Conservation (phyloP, 768 basidiomycete genomes). For the Xanthoconium purpureum region DNA sequence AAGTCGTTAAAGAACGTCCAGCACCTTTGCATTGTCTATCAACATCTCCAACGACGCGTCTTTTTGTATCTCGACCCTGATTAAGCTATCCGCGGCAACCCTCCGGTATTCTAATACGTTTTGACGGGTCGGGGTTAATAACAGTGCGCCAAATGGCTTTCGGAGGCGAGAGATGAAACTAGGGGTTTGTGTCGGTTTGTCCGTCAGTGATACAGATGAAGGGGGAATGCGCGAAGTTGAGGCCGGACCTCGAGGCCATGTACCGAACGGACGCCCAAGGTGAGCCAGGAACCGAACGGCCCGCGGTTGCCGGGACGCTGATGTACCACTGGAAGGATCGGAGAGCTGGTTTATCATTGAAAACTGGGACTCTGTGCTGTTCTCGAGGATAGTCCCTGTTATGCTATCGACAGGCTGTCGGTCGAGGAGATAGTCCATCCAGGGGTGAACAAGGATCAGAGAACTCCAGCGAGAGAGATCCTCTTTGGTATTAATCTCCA, state of each 20-base stretch:
- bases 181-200: not conserved
- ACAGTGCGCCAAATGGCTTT: not conserved
- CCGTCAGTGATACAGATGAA: not conserved
- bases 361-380: not conserved
- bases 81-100: conserved; percentile 5
- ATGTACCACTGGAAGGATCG: not conserved
- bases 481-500: not conserved
- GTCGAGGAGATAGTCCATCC: not conserved
- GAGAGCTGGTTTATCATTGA: not conserved
- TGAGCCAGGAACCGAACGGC: not conserved
- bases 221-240: not conserved
- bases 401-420: not conserved
- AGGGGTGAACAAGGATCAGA: not conserved
- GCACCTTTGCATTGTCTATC: not conserved
- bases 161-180: not conserved
- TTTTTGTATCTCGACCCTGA: conserved; percentile 4
- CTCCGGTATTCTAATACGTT: conserved; percentile 3
- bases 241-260: not conserved
- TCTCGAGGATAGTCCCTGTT: not conserved
- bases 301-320: too few relatives aligned
- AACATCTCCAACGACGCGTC: not conserved
- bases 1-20: conserved; percentile 1
- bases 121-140: not conserved
- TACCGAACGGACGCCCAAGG: not conserved
- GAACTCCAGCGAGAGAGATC: not conserved